Percentiles rank a stretch among this genome's conserved stretches.
phyloP scores from a whole-genome alignment of 2,329 filamentous ascomycete genomes.

The Magnaporthiopsis poae region DNA sequence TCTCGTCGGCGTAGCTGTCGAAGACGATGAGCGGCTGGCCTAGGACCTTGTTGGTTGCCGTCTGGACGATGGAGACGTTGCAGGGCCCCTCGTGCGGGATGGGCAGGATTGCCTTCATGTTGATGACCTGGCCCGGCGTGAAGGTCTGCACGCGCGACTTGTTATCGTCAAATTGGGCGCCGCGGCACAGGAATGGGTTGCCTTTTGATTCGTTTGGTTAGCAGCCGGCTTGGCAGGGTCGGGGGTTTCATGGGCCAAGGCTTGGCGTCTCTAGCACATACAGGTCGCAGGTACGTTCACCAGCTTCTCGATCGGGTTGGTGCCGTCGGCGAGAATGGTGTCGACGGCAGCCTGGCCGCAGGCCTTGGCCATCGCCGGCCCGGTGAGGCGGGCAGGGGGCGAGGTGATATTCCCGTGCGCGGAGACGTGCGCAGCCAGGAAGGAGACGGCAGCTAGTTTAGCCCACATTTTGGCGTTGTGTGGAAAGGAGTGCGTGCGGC shows the following conservation, averaged over 20 bases:
- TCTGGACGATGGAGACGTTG: slow-evolving; percentile 51
- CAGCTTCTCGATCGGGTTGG: slow-evolving; percentile 25
- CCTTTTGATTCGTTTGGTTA: slow-evolving; percentile 16
- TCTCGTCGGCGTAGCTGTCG: slow-evolving; percentile 42
- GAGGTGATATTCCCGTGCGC: slow-evolving; percentile 35
- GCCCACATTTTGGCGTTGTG: slow-evolving; percentile 12
- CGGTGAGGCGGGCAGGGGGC: slow-evolving; percentile 31
- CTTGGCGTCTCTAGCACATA: slow-evolving; percentile 14
- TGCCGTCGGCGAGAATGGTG: slow-evolving; percentile 25
- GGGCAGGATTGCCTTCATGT: slow-evolving; percentile 29
- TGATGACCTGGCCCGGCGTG: slow-evolving; percentile 31
- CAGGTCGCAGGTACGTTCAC: slow-evolving; percentile 17
- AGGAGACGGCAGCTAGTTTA: slow-evolving; percentile 12
- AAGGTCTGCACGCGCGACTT: slow-evolving; percentile 31
- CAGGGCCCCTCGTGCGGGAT: slow-evolving; percentile 36
- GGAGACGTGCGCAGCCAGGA: slow-evolving; percentile 22
- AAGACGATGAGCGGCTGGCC: slow-evolving; percentile 44
- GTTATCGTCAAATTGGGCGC: slow-evolving; percentile 37
- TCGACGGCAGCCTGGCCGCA: slow-evolving; percentile 34
- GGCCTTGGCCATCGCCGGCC: slow-evolving; percentile 31
- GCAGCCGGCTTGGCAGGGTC: neutral
- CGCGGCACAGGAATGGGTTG: slow-evolving; percentile 38
- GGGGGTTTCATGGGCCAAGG: too few species aligned
- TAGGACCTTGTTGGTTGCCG: slow-evolving; percentile 40
- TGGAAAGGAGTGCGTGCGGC: neutral